These are phyloP conservation scores for Reutealis trisperma DNA, from an alignment of 345 rosid genomes.

Conservation along the genomic window DNA sequence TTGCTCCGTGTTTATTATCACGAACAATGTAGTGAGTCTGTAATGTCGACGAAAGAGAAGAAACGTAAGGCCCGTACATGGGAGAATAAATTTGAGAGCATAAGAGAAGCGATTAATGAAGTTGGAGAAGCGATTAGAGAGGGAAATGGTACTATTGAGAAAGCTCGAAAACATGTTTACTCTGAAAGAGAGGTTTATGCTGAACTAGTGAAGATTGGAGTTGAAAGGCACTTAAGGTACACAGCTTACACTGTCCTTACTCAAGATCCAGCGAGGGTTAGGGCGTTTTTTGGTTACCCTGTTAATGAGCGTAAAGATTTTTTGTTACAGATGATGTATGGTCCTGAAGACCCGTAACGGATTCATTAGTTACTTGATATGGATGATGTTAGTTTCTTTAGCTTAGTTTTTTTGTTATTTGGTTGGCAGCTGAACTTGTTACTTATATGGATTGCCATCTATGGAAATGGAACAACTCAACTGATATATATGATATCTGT, in stretches of 20 bases:
- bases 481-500: neutral
- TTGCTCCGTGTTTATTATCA: constrained; percentile 7
- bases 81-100: constrained; percentile 12
- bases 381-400: neutral
- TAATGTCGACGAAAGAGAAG: neutral
- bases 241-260: constrained; percentile 22
- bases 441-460: neutral
- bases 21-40: neutral
- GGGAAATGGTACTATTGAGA: constrained; percentile 12
- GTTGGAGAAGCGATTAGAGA: constrained; percentile 17
- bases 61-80: constrained; percentile 8
- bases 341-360: constrained; percentile 10
- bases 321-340: constrained; percentile 29
- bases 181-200: constrained; percentile 17
- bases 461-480: neutral
- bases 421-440: neutral
- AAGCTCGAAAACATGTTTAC: neutral
- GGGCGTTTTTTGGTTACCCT: constrained; percentile 26
- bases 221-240: constrained; percentile 12
- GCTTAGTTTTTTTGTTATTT: neutral
- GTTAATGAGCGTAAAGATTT: constrained; percentile 23
- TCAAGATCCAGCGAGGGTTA: constrained; percentile 18
- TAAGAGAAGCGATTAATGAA: constrained; percentile 6
- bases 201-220: constrained; percentile 19
- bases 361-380: neutral